These are phyloP conservation scores for Carex scoparia DNA, from an alignment of 176 grass and related monocot genomes.

Conservation along the genomic window DNA sequence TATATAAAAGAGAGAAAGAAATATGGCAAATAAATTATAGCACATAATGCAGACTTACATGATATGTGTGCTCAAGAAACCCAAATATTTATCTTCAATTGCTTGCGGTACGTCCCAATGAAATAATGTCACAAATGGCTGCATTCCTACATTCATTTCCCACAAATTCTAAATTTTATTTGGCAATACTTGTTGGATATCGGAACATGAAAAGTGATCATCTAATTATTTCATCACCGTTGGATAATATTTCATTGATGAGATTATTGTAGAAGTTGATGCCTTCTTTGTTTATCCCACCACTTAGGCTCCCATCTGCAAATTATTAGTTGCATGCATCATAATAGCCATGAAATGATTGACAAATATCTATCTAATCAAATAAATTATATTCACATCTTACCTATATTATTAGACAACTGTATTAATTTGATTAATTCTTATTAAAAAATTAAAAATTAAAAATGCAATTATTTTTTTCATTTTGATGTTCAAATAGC, in stretches of 20 bases:
- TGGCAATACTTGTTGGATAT: not conserved
- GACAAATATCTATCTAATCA: not conserved
- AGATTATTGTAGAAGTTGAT: constrained; percentile 55
- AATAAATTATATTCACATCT: not conserved
- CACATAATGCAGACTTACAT: not conserved
- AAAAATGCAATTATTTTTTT: not conserved
- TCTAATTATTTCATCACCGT: constrained; percentile 17
- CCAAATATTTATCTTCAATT: constrained; percentile 47
- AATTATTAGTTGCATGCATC: not conserved
- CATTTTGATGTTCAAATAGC: not conserved
- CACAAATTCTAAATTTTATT: not conserved
- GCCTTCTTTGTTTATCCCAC: constrained; percentile 55
- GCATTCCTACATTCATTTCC: constrained; percentile 29
- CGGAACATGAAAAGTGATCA: not conserved
- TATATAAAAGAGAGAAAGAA: too few species aligned
- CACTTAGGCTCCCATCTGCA: constrained; percentile 45
- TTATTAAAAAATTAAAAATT: not conserved
- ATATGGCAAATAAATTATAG: too few species aligned
- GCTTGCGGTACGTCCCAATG: constrained; percentile 50
- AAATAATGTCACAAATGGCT: constrained; percentile 56
- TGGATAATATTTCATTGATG: constrained; percentile 47
- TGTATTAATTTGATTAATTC: too few species aligned
- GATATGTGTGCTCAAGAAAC: constrained; percentile 37
- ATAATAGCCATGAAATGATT: too few species aligned
- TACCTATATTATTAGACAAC: not conserved